Conservation (phyloP, 225 moss, liverwort and hornwort genomes). For the Anthoceros angustus region DNA sequence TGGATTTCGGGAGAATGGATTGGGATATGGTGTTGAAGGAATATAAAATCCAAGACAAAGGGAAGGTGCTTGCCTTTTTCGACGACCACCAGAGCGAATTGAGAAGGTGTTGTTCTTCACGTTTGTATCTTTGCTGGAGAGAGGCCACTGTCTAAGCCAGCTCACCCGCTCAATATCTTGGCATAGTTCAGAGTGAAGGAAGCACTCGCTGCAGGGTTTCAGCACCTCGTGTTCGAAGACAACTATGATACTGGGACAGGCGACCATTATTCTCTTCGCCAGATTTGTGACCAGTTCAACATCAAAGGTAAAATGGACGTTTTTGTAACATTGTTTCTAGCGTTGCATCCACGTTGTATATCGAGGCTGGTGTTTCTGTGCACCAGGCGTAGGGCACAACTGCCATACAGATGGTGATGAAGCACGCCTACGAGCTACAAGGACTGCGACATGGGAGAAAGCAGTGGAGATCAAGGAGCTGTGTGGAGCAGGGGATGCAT, state of each 20-base stretch:
- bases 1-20: slow-evolving; percentile 11
- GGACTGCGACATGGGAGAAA: slow-evolving; percentile 15
- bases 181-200: neutral
- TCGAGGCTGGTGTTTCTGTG: neutral
- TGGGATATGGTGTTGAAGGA: slow-evolving; percentile 17
- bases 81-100: slow-evolving; percentile 23
- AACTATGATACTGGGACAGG: slow-evolving; percentile 20
- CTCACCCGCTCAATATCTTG: neutral
- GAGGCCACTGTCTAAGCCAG: neutral
- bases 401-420: neutral
- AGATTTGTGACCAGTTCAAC: slow-evolving; percentile 18
- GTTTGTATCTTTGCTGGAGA: neutral
- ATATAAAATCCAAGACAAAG: slow-evolving; percentile 10
- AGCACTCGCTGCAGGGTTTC: slow-evolving; percentile 9
- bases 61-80: slow-evolving; percentile 19
- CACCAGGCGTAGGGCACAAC: neutral
- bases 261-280: slow-evolving; percentile 13
- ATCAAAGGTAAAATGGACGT: neutral
- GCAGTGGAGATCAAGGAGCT: slow-evolving; percentile 16
- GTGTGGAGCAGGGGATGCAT: slow-evolving; percentile 12
- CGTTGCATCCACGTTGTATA: neutral
- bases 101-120: slow-evolving; percentile 8
- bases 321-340: neutral
- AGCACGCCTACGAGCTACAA: neutral
- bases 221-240: slow-evolving; percentile 15